These are phyloP conservation scores for Ascochyta viciae-villosae DNA, from an alignment of 2,329 filamentous ascomycete species.

Conservation along the genomic window DNA sequence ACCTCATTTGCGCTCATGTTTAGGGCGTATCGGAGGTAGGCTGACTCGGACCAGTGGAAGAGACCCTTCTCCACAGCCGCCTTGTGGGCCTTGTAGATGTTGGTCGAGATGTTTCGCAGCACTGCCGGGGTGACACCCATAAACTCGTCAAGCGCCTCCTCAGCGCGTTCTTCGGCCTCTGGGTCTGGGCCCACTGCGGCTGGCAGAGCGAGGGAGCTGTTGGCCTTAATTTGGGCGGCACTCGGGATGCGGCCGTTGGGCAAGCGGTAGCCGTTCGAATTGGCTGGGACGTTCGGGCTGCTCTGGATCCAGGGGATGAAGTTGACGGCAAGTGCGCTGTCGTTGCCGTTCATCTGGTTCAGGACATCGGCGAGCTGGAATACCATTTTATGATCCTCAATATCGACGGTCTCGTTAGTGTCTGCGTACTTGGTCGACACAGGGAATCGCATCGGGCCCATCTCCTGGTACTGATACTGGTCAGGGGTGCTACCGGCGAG, in stretches of 20 bases:
- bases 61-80: conserved; percentile 61
- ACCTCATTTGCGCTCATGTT: conserved; percentile 63
- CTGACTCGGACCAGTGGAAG: conserved; percentile 71
- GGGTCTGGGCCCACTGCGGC: conserved; percentile 24
- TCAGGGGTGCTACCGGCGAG: conserved; percentile 64
- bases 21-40: conserved; percentile 67
- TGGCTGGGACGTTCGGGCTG: conserved; percentile 60
- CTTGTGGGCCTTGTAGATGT: conserved; percentile 62
- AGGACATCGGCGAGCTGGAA: conserved; percentile 68
- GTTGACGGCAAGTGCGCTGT: conserved; percentile 58
- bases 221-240: conserved; percentile 37
- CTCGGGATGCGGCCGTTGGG: conserved; percentile 46
- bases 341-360: conserved; percentile 64
- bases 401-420: conserved; percentile 64
- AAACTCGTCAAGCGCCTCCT: conserved; percentile 30
- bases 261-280: conserved; percentile 44
- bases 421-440: conserved; percentile 57
- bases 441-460: conserved; percentile 72
- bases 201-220: conserved; percentile 31
- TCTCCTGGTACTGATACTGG: conserved; percentile 72
- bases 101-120: conserved; percentile 53
- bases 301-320: conserved; percentile 70
- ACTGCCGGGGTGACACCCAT: conserved; percentile 27
- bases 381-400: conserved; percentile 69
- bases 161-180: conserved; percentile 27